Conservation (phyloP, 331 rosid genomes). For the Rhamnella rubrinervis region DNA sequence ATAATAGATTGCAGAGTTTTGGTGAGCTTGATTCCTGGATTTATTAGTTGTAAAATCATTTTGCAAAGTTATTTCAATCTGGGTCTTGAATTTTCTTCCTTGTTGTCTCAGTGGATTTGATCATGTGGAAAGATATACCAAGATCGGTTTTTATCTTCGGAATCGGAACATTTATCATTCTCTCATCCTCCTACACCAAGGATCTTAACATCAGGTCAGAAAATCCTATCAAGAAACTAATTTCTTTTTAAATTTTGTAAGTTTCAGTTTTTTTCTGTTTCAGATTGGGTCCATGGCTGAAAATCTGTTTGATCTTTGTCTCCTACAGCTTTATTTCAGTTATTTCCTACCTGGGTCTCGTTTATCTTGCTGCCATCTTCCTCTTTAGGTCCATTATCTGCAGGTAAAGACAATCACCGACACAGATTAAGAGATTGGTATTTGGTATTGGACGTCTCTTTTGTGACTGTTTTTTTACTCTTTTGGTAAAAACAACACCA, state of each 20-base stretch:
- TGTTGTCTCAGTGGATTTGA: constrained; percentile 59
- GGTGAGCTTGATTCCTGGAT: constrained; percentile 42
- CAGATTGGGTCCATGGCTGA: constrained; percentile 15
- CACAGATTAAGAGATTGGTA: not conserved
- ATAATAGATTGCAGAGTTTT: constrained; percentile 70
- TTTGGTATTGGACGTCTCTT: not conserved
- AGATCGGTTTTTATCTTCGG: constrained; percentile 83
- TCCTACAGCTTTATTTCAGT: constrained; percentile 68
- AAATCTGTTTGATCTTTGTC: constrained; percentile 7
- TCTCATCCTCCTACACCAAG: constrained; percentile 67
- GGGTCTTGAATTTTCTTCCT: constrained; percentile 1
- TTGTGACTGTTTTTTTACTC: constrained; percentile 3
- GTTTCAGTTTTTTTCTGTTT: not conserved
- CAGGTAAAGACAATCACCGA: constrained; percentile 48
- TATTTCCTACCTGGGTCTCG: constrained; percentile 65
- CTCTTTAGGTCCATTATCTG: constrained; percentile 67
- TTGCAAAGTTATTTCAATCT: constrained; percentile 3
- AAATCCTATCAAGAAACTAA: not conserved
- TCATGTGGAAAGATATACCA: constrained; percentile 86
- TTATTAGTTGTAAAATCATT: constrained; percentile 1
- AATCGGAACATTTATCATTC: constrained; percentile 61
- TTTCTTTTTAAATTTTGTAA: not conserved
- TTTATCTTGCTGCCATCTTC: constrained; percentile 70
- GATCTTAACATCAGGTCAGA: constrained; percentile 71
- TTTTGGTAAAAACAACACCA: constrained; percentile 26